A percentile compares a stretch with the other conserved stretches of the same genome.
Conservation (phyloP, 805 yeast species). For the Wickerhamomyces xylosicus region DNA sequence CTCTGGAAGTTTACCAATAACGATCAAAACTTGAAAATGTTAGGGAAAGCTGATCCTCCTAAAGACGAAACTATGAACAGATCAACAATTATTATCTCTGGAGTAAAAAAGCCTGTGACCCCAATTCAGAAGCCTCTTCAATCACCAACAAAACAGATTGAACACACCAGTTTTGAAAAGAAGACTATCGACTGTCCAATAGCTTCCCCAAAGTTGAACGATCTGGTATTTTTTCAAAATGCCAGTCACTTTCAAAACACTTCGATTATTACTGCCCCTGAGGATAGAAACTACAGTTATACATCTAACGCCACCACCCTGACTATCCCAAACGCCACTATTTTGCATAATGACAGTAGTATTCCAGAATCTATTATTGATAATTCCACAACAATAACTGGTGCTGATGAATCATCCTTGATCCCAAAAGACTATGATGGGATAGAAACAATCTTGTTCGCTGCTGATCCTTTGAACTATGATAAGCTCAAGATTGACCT, state of each 20-base stretch:
- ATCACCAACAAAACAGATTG: too few species aligned
- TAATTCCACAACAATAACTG: neutral
- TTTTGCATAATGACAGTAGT: too few species aligned
- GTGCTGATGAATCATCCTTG: neutral
- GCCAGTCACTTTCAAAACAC: too few species aligned
- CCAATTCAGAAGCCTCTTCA: too few species aligned
- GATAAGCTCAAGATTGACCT: too few species aligned
- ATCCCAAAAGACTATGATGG: conserved; percentile 16
- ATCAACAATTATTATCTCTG: too few species aligned
- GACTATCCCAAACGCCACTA: too few species aligned
- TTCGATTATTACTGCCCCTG: neutral
- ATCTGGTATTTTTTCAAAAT: too few species aligned
- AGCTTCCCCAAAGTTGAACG: too few species aligned
- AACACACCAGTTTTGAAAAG: too few species aligned
- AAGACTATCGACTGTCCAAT: too few species aligned
- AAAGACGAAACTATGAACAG: neutral
- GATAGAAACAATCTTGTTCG: conserved; percentile 14
- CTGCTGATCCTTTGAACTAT: conserved; percentile 16
- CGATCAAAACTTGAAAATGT: conserved; percentile 11
- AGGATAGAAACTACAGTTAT: neutral
- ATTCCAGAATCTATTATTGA: neutral
- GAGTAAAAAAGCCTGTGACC: too few species aligned
- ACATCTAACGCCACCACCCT: neutral
- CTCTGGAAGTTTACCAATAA: conserved; percentile 17
- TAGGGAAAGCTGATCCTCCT: conserved; percentile 11